A percentile compares a stretch with the other conserved stretches of the same genome.
Conservation (phyloP, 164 flowering plant species). For the Amborella trichopoda region DNA sequence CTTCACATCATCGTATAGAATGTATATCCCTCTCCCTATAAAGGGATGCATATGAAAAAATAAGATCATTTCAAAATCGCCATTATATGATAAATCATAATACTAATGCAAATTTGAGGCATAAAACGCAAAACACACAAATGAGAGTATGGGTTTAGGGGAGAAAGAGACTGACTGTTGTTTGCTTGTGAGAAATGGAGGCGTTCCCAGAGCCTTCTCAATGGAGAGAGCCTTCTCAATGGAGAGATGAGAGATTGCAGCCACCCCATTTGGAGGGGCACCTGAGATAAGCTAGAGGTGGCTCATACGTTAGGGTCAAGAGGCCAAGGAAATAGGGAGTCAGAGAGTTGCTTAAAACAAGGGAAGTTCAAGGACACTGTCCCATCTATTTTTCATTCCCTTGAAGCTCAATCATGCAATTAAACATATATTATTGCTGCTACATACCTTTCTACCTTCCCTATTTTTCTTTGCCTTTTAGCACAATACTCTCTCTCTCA, state of each 20-base stretch:
- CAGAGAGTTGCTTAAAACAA: background rate
- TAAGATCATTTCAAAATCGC: too few species aligned
- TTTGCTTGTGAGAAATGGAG: conserved; percentile 30
- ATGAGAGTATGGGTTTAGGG: too few species aligned
- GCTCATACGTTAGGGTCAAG: background rate
- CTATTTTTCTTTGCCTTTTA: too few species aligned
- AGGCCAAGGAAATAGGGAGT: background rate
- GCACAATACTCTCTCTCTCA: too few species aligned
- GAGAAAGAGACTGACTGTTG: conserved; percentile 19
- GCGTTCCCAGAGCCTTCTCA: conserved; percentile 43
- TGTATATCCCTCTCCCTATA: conserved; percentile 91
- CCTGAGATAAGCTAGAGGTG: background rate
- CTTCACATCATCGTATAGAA: conserved; percentile 87
- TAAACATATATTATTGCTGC: background rate
- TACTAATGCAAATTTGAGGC: too few species aligned
- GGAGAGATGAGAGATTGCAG: conserved; percentile 46
- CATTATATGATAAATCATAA: too few species aligned
- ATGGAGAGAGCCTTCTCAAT: too few species aligned
- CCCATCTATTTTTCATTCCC: background rate
- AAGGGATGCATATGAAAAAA: too few species aligned
- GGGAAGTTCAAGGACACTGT: background rate
- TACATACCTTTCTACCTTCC: conserved; percentile 1
- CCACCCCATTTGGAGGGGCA: conserved; percentile 49
- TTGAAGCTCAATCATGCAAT: conserved; percentile 3
- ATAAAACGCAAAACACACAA: too few species aligned